Evolutionary conservation across 208 protist genomes (phyloP).

Genomic region (Blastocrithidia nonstop): DNA sequence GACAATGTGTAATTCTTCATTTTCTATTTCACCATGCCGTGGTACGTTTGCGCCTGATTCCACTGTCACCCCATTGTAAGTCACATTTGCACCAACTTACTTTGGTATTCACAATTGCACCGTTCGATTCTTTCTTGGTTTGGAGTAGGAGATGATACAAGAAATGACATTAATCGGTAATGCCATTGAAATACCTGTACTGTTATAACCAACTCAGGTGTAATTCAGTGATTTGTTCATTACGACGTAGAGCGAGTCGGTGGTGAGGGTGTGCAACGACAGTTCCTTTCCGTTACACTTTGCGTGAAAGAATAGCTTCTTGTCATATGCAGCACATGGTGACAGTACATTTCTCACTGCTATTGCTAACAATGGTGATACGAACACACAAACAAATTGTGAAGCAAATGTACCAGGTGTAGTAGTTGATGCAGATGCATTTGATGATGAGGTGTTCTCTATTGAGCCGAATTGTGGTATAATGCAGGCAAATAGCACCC

Average conservation of each 20-base stretch:
- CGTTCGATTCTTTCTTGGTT: conserved; percentile 72
- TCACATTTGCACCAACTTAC: conserved; percentile 27
- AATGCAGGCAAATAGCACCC: conserved; percentile 52
- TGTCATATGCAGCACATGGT: conserved; percentile 8
- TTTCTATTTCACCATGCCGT: conserved; percentile 44
- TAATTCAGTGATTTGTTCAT: conserved; percentile 82
- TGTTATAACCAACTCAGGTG: conserved; percentile 39
- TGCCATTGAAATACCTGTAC: conserved; percentile 55
- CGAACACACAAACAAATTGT: not conserved
- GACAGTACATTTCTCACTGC: no score
- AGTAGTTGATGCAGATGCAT: not conserved
- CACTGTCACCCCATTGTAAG: conserved; percentile 48
- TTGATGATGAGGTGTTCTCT: conserved; percentile 61
- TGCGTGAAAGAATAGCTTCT: conserved; percentile 69
- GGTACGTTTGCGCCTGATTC: conserved; percentile 36
- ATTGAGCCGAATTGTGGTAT: conserved; percentile 76
- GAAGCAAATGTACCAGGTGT: no score
- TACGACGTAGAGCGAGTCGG: conserved; percentile 64
- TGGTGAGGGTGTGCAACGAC: conserved; percentile 78
- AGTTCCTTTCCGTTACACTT: conserved; percentile 68
- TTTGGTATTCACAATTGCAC: conserved; percentile 6
- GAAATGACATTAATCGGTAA: conserved; percentile 38
- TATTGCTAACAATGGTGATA: no score
- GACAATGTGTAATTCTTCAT: no score
- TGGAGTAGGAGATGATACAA: conserved; percentile 66